Evolutionary conservation across 2,329 filamentous ascomycete genomes (phyloP), one percentile per base, ranked within the genome.

Genomic region (Cryphonectria carpinicola): DNA sequence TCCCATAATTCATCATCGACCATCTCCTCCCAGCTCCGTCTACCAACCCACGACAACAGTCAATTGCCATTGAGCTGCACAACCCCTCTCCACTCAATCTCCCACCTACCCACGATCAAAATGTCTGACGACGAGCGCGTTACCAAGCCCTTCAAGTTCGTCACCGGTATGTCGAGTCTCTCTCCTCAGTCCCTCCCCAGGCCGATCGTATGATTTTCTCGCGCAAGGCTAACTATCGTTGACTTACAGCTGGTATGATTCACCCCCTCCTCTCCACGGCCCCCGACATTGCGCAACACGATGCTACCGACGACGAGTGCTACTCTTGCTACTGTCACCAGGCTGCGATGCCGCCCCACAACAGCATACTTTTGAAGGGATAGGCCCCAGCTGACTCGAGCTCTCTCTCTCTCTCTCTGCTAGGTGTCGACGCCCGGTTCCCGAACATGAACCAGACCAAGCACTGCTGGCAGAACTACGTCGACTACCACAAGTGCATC

Each of bases 401-500:
- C 35, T 62, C 49, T 49, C 41, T 54, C 25, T 62, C 49, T 49
- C 41, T 54, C 25, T 35, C 32, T 35, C 60, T 69, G n/a, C 75
- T 79, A 98, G 96, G 96, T 88, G 97, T 97, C 87, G 96, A 99
- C 83, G 96, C 96, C 84, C 95, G 96, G 84, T 99, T 98, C 88
- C 96, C 96, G 81, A 97, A 99, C 89, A 87, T 90, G 88, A 99
- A 99, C 88, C 93, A 96, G 87, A 92, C 95, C 86, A 98, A 98
- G 92, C 95, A 99, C 90, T 99, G 96, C 93, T 99, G 96, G 96
- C 97, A 99, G 85, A 99, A 99, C 90, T 99, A 99, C 86, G 96
- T 99, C 87, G 96, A 99, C 85, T 98, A 99, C 89, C 93, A 99
- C 91, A 99, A 99, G 90, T 99, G 96, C 88, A 94, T 98, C 84